A percentile compares a stretch with the other conserved stretches of the same genome.
These are phyloP conservation scores for Filobasidium uniguttulatum DNA, from an alignment of 1,284 basidiomycete species.

Conservation along the genomic window DNA sequence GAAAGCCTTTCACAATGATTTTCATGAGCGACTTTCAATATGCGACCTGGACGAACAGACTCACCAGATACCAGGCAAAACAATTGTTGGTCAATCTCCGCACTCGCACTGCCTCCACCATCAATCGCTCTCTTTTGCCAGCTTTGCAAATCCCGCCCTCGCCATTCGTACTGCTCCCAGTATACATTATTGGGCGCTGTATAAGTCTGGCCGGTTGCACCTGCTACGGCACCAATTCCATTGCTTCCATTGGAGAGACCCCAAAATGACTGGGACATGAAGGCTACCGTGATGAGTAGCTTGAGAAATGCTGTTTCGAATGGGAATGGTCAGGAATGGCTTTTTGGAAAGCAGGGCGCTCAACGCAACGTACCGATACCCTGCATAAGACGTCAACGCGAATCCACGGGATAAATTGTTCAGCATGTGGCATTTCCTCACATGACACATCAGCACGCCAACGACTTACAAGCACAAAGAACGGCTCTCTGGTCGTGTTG, in stretches of 20 bases:
- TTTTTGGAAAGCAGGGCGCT: background rate
- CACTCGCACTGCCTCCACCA: slow-evolving; percentile 3
- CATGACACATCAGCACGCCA: too few species aligned
- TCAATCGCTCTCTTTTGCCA: background rate
- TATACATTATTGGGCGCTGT: background rate
- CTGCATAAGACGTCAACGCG: slow-evolving; percentile 4
- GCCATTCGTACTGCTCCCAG: background rate
- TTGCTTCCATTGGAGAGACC: slow-evolving; percentile 7
- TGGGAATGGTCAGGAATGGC: slow-evolving; percentile 14
- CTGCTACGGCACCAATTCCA: background rate
- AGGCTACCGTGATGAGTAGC: slow-evolving; percentile 18
- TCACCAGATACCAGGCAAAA: slow-evolving; percentile 10
- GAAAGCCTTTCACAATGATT: slow-evolving; percentile 3
- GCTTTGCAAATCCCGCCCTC: background rate
- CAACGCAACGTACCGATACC: background rate
- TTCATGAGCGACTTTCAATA: background rate
- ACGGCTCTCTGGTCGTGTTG: slow-evolving; percentile 4
- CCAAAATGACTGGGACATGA: slow-evolving; percentile 23
- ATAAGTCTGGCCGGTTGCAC: background rate
- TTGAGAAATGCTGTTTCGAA: slow-evolving; percentile 19
- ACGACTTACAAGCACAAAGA: background rate
- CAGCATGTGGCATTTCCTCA: too few species aligned
- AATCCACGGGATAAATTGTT: slow-evolving; percentile 3
- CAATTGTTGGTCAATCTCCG: slow-evolving; percentile 2
- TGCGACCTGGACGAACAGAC: background rate